phyloP scores from a whole-genome alignment of 768 basidiomycete species.

The Calvatia gigantea region DNA sequence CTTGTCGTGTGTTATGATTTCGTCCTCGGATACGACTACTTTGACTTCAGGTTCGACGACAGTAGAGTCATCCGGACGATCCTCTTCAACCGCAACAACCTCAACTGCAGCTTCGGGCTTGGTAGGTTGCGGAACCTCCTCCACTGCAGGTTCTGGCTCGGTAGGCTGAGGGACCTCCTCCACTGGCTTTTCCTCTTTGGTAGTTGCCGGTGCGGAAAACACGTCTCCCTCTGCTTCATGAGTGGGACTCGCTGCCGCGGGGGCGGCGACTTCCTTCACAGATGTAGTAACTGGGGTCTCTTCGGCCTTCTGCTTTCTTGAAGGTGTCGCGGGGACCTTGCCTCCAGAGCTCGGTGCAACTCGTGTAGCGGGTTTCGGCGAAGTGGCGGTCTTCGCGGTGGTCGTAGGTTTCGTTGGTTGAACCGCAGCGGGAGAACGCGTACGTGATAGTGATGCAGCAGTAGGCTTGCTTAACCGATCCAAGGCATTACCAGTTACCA shows the following conservation, averaged over 20 bases:
- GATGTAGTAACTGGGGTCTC: neutral
- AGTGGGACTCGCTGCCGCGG: conserved; percentile 15
- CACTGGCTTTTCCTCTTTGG: neutral
- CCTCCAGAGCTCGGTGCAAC: neutral
- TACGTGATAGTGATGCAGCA: conserved; percentile 68
- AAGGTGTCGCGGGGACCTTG: conserved; percentile 11
- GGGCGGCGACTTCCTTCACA: conserved; percentile 15
- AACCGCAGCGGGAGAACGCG: conserved; percentile 25
- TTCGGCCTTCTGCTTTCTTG: conserved; percentile 6
- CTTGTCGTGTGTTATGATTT: neutral
- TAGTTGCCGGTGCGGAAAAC: conserved; percentile 6
- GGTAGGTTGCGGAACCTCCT: neutral
- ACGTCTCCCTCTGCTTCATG: conserved; percentile 16
- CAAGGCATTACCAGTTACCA: conserved; percentile 49
- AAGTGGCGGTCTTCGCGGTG: conserved; percentile 19
- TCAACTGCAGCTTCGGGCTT: neutral
- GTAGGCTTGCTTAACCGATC: conserved; percentile 82
- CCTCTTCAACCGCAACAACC: too few species aligned
- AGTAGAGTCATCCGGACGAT: neutral
- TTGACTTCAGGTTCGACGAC: neutral
- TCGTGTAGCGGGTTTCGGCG: conserved; percentile 11
- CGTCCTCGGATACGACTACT: conserved; percentile 1
- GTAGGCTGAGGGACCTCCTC: neutral
- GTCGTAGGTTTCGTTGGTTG: conserved; percentile 18
- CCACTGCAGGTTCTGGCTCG: conserved; percentile 4